Conservation (phyloP, 768 basidiomycete species). For the Pleurotus sapidus region DNA sequence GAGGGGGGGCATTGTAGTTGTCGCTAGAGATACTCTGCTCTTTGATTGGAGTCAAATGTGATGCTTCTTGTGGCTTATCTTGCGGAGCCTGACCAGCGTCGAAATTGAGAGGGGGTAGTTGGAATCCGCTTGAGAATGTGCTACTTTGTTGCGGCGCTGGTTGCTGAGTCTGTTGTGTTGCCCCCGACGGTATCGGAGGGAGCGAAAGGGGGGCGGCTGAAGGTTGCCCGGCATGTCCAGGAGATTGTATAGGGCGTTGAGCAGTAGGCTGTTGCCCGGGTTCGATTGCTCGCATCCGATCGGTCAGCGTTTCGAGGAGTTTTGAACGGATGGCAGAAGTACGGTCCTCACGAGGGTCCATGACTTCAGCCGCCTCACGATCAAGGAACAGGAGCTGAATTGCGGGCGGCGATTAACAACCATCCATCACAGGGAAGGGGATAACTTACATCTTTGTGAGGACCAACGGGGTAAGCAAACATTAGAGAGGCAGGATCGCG, state of each 20-base stretch:
- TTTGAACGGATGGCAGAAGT: constrained; percentile 66
- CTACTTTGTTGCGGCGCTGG: constrained; percentile 8
- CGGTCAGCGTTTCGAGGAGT: constrained; percentile 58
- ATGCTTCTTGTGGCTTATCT: constrained; percentile 19
- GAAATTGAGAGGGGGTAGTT: constrained; percentile 63
- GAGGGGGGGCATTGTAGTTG: constrained; percentile 13
- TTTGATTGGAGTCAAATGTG: constrained; percentile 62
- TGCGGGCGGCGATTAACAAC: constrained; percentile 9
- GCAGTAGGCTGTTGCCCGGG: constrained; percentile 9
- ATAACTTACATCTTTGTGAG: constrained; percentile 70
- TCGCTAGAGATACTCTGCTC: constrained; percentile 41
- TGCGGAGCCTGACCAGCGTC: constrained; percentile 18
- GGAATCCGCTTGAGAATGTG: constrained; percentile 23
- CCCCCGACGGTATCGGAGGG: constrained; percentile 26
- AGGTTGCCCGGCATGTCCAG: constrained; percentile 22
- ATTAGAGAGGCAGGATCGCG: constrained; percentile 79
- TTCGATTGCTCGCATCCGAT: constrained; percentile 53
- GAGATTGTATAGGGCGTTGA: constrained; percentile 22
- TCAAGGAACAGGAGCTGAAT: constrained; percentile 81
- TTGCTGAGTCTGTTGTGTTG: constrained; percentile 15
- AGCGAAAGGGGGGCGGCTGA: constrained; percentile 29
- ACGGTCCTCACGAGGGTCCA: constrained; percentile 76
- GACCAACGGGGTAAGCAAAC: constrained; percentile 92
- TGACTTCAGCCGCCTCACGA: constrained; percentile 73
- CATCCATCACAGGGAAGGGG: not conserved